A percentile compares a stretch with the other conserved stretches of the same genome.
These are phyloP conservation scores for Aegilops umbellulata DNA, from an alignment of 176 grass and related monocot genomes.

Conservation along the genomic window DNA sequence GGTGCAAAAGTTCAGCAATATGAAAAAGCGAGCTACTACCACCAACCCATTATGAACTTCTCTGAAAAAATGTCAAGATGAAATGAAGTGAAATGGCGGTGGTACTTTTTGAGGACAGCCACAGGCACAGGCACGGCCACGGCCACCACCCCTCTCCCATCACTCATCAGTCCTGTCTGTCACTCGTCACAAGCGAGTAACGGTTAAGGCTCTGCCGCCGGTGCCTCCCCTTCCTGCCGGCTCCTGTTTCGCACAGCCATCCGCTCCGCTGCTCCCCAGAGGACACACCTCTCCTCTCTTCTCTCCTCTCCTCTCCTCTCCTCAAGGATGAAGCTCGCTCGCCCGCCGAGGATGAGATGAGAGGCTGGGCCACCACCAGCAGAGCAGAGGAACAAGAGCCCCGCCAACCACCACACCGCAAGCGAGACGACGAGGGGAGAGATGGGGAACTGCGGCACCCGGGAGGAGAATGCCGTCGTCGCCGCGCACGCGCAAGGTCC, in stretches of 20 bases:
- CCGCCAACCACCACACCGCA: background rate
- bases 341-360: conserved; percentile 49
- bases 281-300: background rate
- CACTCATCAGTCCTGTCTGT: background rate
- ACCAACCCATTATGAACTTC: background rate
- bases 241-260: background rate
- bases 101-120: background rate
- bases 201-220: conserved; percentile 18
- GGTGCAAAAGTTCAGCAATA: background rate
- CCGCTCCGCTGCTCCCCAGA: background rate
- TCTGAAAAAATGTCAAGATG: no score
- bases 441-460: conserved; percentile 97
- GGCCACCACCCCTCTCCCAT: background rate
- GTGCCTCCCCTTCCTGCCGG: conserved; percentile 4
- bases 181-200: conserved; percentile 5
- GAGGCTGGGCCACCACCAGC: conserved; percentile 8
- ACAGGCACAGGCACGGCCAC: no score
- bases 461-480: conserved; percentile 99
- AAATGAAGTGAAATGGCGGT: background rate
- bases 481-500: conserved; percentile 61
- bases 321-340: no score
- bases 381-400: background rate
- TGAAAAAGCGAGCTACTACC: background rate
- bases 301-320: background rate
- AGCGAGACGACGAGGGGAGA: background rate